Evolutionary conservation across 495 filamentous ascomycete species (phyloP), one percentile per base, ranked within the genome.

Genomic region (Hypoxylon crocopeplum): DNA sequence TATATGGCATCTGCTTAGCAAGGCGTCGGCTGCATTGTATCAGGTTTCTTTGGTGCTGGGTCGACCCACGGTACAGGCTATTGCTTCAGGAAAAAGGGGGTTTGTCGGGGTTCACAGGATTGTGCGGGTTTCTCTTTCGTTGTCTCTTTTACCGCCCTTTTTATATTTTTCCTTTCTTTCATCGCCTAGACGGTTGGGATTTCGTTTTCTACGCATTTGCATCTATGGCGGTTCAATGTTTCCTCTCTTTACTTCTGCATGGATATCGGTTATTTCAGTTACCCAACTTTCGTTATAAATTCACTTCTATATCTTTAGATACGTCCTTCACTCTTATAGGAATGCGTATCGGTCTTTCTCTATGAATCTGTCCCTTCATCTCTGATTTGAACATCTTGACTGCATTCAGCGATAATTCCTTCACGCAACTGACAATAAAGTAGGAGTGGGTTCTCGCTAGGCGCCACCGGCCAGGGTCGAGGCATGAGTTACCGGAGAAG

Each of bases 201-300:
- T 41, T 48, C 27, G 19, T 37, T 48, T 54, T 13, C 3, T 24
- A 1, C 27, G 38, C 38, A 41, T 59, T 50, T 48, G 42, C 59
- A 63, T 63, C 16, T 8, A 27, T n/a, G 52, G 60, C 48, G 53
- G 53, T 54, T 38, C 20, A 27, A 3, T 7, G 13, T 32, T 16
- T 52, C 12, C 44, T 47, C 32, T 40, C 20, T 53, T 46, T 24
- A 29, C 17, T 34, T 25, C 1, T 19, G 6, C 12, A 42, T 48
- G 12, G 40, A 24, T 17, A 34, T 5, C 5, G 38, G 24, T 46
- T 30, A 8, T 24, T 17, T 52, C 40, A 29, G 21, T 19, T 29
- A 5, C 5, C 37, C 5, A 2, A 8, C 12, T 36, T 37, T 37
- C n/a, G 29, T 10, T 33, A n/a, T 33, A 3, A 29, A 2, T 29